Evolutionary conservation across 202 grass and related monocot genomes (phyloP).

Genomic region (Brachypodium distachyon): DNA sequence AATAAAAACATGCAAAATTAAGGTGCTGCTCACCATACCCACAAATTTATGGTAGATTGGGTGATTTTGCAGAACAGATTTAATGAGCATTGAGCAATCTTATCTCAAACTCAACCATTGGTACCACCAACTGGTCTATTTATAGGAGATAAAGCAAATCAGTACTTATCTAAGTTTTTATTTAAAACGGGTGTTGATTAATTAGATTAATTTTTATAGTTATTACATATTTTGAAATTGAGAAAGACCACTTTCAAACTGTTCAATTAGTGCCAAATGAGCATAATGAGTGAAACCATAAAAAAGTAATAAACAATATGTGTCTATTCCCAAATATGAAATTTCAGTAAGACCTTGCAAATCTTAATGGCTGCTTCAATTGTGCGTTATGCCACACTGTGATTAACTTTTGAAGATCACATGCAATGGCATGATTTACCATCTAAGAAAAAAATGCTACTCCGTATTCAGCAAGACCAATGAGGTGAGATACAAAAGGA

Average conservation of each 20-base stretch:
- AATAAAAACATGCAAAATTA: no score
- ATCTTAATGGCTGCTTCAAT: neutral
- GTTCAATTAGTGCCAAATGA: neutral
- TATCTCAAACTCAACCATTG: no score
- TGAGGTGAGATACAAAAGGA: neutral
- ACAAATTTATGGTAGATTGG: no score
- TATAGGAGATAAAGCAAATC: neutral
- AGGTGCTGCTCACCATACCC: no score
- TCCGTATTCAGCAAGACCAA: neutral
- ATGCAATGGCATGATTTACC: neutral
- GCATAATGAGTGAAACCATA: neutral
- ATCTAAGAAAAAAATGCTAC: neutral
- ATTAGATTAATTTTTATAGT: no score
- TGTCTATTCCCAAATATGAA: neutral
- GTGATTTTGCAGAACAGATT: no score
- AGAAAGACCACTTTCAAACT: neutral
- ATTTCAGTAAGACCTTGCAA: neutral
- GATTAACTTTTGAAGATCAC: neutral
- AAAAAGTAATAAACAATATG: neutral
- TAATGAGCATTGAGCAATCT: no score
- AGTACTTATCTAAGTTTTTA: neutral
- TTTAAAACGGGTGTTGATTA: neutral
- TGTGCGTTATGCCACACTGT: neutral
- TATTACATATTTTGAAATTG: no score
- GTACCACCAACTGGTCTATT: no score